Evolutionary conservation across 2,329 filamentous ascomycete species (phyloP).

Genomic region (Fusarium austroafricanum): DNA sequence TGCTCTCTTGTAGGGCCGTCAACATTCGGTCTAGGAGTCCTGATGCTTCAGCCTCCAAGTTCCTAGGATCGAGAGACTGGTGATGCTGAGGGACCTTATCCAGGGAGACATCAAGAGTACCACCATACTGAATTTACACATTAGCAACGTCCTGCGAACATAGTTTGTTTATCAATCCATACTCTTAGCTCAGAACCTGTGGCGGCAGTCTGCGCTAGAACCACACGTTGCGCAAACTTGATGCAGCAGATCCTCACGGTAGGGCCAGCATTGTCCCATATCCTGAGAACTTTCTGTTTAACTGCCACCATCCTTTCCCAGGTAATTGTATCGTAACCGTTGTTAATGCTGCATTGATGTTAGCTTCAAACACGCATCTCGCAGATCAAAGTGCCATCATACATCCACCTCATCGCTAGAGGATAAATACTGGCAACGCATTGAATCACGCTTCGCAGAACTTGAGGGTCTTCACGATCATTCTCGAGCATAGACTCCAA

Average conservation of each 20-base stretch:
- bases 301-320: slow-evolving; percentile 92
- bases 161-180: slow-evolving; percentile 39
- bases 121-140: slow-evolving; percentile 54
- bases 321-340: slow-evolving; percentile 80
- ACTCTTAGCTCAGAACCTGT: slow-evolving; percentile 85
- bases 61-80: slow-evolving; percentile 79
- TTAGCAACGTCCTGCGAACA: slow-evolving; percentile 21
- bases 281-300: slow-evolving; percentile 86
- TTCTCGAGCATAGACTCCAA: slow-evolving; percentile 77
- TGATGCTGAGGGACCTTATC: slow-evolving; percentile 88
- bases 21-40: slow-evolving; percentile 91
- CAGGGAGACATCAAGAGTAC: slow-evolving; percentile 80
- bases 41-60: slow-evolving; percentile 91
- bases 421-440: slow-evolving; percentile 93
- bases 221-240: slow-evolving; percentile 95
- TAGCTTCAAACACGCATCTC: slow-evolving; percentile 40
- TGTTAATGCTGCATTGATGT: slow-evolving; percentile 76
- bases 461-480: slow-evolving; percentile 79
- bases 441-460: slow-evolving; percentile 88
- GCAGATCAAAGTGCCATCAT: slow-evolving; percentile 61
- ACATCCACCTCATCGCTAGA: slow-evolving; percentile 93
- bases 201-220: slow-evolving; percentile 91
- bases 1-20: slow-evolving; percentile 84
- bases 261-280: slow-evolving; percentile 84
- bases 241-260: slow-evolving; percentile 93